Evolutionary conservation across 2,329 filamentous ascomycete species (phyloP).

Genomic region (Trichoderma afroharzianum): DNA sequence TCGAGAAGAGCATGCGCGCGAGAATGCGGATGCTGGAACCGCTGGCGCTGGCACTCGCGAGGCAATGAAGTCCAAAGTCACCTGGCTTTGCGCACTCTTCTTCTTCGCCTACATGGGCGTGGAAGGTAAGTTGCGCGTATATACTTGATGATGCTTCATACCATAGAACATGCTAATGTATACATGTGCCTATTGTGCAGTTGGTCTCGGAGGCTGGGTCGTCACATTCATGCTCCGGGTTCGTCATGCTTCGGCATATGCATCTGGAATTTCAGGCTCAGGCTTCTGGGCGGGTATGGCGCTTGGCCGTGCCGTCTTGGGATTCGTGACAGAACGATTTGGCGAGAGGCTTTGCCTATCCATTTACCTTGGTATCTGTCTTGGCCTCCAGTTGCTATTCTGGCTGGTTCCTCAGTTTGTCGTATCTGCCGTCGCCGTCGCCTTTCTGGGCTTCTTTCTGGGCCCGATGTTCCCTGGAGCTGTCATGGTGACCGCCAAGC

Average conservation of each 20-base stretch:
- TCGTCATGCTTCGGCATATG: conserved; percentile 60
- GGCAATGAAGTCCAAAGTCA: conserved; percentile 47
- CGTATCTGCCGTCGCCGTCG: conserved; percentile 56
- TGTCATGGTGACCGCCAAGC: conserved; percentile 66
- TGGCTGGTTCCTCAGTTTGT: conserved; percentile 59
- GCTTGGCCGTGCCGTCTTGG: conserved; percentile 61
- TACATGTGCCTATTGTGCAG: conserved; percentile 23
- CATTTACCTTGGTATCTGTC: conserved; percentile 58
- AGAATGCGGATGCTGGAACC: conserved; percentile 18
- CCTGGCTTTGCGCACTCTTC: conserved; percentile 66
- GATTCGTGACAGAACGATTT: conserved; percentile 65
- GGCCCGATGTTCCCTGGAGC: conserved; percentile 71
- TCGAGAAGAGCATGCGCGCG: conserved; percentile 36
- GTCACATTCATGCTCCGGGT: conserved; percentile 75
- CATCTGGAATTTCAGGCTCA: conserved; percentile 67
- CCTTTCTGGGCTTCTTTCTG: conserved; percentile 69
- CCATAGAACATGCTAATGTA: background rate
- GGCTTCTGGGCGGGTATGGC: conserved; percentile 81
- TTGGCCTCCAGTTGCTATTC: conserved; percentile 59
- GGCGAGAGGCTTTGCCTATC: conserved; percentile 60
- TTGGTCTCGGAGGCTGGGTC: conserved; percentile 74
- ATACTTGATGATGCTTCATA: too few species aligned
- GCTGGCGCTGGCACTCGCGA: conserved; percentile 34
- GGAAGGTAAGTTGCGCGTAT: conserved; percentile 46
- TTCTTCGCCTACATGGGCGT: conserved; percentile 70